Evolutionary conservation across 225 moss, liverwort and hornwort genomes (phyloP).

Genomic region (Physcomitrellopsis africana): DNA sequence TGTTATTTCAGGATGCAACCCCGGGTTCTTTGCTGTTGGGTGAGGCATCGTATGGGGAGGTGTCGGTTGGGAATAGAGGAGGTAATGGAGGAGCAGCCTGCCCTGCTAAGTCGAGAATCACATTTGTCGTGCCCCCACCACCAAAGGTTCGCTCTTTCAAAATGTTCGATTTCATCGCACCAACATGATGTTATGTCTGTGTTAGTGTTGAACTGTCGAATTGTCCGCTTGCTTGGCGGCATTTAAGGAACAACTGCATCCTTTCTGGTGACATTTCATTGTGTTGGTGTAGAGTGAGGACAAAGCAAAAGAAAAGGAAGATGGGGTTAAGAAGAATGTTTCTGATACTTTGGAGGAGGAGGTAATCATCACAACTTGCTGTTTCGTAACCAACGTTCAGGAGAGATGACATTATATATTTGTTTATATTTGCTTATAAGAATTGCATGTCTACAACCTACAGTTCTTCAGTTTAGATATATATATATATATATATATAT

Average conservation of each 20-base stretch:
- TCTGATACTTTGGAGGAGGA: constrained; percentile 59
- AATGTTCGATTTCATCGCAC: background rate
- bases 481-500: background rate
- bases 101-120: constrained; percentile 54
- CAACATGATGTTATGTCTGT: background rate
- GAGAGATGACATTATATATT: background rate
- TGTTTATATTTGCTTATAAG: background rate
- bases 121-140: constrained; percentile 58
- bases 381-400: background rate
- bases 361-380: constrained; percentile 34
- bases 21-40: constrained; percentile 60
- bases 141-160: constrained; percentile 44
- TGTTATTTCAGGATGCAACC: constrained; percentile 49
- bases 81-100: constrained; percentile 51
- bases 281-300: constrained; percentile 48
- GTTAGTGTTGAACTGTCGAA: background rate
- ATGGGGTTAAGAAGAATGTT: constrained; percentile 54
- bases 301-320: constrained; percentile 61
- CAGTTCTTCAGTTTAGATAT: background rate
- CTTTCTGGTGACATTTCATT: background rate
- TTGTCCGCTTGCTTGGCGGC: background rate
- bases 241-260: too few species aligned
- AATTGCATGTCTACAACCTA: background rate
- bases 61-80: constrained; percentile 54
- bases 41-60: constrained; percentile 62